phyloP scores from a whole-genome alignment of 371 early-diverging fungal genomes.

The Funneliformis caledonium region DNA sequence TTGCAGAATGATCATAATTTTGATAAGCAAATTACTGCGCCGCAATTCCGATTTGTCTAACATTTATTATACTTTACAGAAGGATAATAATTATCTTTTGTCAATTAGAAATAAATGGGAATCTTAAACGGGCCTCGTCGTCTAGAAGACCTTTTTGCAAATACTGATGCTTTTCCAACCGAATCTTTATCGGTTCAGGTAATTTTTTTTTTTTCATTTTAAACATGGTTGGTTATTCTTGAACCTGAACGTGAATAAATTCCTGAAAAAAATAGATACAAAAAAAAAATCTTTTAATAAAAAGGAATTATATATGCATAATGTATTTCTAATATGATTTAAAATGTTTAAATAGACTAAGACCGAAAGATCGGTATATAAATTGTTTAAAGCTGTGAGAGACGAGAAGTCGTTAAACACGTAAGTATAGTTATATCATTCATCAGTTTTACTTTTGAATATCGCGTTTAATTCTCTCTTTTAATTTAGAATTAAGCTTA shows the following conservation, averaged over 20 bases:
- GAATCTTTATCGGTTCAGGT: slow-evolving; percentile 29
- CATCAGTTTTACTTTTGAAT: background rate
- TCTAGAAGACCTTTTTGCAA: slow-evolving; percentile 14
- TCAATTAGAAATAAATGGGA: slow-evolving; percentile 19
- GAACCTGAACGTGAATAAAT: too few relatives aligned
- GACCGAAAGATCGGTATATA: slow-evolving; percentile 18
- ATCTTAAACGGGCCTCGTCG: slow-evolving; percentile 5
- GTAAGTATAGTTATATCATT: slow-evolving; percentile 22
- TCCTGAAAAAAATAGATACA: too few relatives aligned
- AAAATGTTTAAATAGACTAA: background rate
- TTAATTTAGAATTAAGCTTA: slow-evolving; percentile 14
- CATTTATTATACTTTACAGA: too few relatives aligned
- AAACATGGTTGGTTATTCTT: too few relatives aligned
- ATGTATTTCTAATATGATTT: background rate
- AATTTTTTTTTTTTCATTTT: background rate
- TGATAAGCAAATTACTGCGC: too few relatives aligned
- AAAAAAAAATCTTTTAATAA: too few relatives aligned
- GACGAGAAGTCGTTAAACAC: background rate
- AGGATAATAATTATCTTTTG: too few relatives aligned
- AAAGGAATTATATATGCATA: background rate
- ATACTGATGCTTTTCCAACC: slow-evolving; percentile 13
- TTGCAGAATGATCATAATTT: too few relatives aligned
- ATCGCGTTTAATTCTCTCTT: background rate
- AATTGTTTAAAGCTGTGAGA: slow-evolving; percentile 4
- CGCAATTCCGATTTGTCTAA: too few relatives aligned